Evolutionary conservation across 345 rosid species (phyloP), one percentile per base, ranked within the genome.

Genomic region (Viola odorata): DNA sequence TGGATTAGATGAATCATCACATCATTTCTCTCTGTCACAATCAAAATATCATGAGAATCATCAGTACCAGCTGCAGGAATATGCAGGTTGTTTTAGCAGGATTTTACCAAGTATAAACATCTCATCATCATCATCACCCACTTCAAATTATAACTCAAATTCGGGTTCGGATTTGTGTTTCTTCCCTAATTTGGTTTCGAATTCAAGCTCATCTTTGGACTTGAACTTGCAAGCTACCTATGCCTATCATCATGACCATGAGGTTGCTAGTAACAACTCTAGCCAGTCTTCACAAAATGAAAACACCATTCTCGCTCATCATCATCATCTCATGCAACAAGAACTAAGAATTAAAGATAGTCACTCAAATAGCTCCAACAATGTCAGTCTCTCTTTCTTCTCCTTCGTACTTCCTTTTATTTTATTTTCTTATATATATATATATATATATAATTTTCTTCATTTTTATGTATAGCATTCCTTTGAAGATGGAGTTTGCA

Each of bases 361-460:
- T 44, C 68, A 70, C 7, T 60, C 77, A 45, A 65, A 39, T 56
- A 74, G 74, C 71, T 74, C 65, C 37, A 68, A 12, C 48, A 61
- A 65, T 62, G 82, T 74, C 56, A 36, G 72, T 73, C 17, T 54
- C 44, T 51, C 6, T 64, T 17, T 41, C 16, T 40, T 44, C 37
- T 32, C 11, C 23, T 55, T 69, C 48, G n/a, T 23, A 23, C 2
- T 23, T 23, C 32, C 1, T 23, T 23, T 53, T 38, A 41, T 45
- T 14, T 64, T 37, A 36, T 5, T 53, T 0, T 3, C 14, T 9
- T 37, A 15, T 17, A 11, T 57, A 37, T 48, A 16, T 3, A n/a
- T 15, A 39, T 7, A 17, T 42, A 3, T 12, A 37, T 48, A 16
- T 3, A n/a, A 37, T n/a, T 51, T 53, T 53, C 41, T 32, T 1